These are phyloP conservation scores for Hyphopichia burtonii DNA, from an alignment of 1,139 yeast genomes.

Conservation along the genomic window DNA sequence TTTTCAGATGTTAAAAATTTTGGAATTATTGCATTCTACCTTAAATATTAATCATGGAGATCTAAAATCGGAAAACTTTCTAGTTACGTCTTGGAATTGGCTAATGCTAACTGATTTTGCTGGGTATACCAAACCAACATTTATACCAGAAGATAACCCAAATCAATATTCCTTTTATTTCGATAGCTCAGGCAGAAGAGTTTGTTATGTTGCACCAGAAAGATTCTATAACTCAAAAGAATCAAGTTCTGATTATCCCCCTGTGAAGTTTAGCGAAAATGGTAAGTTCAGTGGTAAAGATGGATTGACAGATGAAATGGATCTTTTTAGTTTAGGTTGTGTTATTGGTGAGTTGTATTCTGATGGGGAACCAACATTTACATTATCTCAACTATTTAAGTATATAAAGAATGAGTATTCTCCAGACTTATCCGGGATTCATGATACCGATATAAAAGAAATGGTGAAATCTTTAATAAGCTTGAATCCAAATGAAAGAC, in stretches of 20 bases:
- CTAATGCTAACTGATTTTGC: conserved; percentile 80
- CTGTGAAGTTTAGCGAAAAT: conserved; percentile 21
- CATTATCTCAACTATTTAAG: conserved; percentile 82
- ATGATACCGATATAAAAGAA: conserved; percentile 48
- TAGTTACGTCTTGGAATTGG: conserved; percentile 93
- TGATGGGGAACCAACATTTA: conserved; percentile 85
- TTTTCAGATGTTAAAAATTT: conserved; percentile 67
- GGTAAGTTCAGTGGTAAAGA: conserved; percentile 26
- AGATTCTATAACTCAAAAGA: conserved; percentile 53
- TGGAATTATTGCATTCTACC: conserved; percentile 61
- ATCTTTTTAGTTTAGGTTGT: conserved; percentile 88
- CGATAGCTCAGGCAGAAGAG: conserved; percentile 83
- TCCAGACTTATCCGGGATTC: conserved; percentile 60
- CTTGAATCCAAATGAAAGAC: conserved; percentile 60
- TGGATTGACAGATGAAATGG: conserved; percentile 68
- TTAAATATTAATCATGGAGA: conserved; percentile 79
- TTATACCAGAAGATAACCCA: conserved; percentile 90
- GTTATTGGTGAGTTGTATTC: conserved; percentile 84
- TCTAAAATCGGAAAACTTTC: conserved; percentile 81
- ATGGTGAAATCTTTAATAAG: conserved; percentile 63
- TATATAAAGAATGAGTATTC: conserved; percentile 67
- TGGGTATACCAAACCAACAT: conserved; percentile 71
- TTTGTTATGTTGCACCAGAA: conserved; percentile 94
- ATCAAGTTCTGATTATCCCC: conserved; percentile 11
- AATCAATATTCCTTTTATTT: conserved; percentile 91